Evolutionary conservation across 1,284 basidiomycete genomes (phyloP).

Genomic region (Ganoderma lucidum): DNA sequence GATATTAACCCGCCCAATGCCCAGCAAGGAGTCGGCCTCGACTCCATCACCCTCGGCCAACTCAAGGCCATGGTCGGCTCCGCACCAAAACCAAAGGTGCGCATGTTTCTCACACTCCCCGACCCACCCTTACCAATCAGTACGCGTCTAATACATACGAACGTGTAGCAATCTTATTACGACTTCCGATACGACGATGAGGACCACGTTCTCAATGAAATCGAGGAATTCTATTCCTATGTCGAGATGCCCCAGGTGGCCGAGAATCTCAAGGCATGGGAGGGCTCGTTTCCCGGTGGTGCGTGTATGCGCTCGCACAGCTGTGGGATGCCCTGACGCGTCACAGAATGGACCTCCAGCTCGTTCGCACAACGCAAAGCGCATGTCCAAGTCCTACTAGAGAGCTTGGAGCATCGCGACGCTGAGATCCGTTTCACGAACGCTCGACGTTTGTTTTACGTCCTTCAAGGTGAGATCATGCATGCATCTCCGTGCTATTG

Average conservation of each 20-base stretch:
- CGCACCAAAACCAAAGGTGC: constrained; percentile 80
- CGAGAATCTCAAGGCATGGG: constrained; percentile 90
- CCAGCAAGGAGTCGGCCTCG: constrained; percentile 46
- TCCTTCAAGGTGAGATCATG: constrained; percentile 80
- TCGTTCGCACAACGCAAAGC: constrained; percentile 67
- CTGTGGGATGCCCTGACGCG: constrained; percentile 22
- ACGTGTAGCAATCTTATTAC: constrained; percentile 79
- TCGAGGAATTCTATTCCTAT: constrained; percentile 99
- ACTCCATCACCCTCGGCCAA: constrained; percentile 86
- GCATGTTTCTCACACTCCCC: constrained; percentile 31
- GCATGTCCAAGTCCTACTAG: constrained; percentile 83
- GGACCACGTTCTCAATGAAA: constrained; percentile 93
- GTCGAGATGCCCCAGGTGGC: constrained; percentile 93
- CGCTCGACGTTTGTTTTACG: constrained; percentile 87
- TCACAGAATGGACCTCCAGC: constrained; percentile 81
- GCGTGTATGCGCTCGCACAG: constrained; percentile 39
- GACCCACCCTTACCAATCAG: constrained; percentile 7
- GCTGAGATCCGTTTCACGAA: constrained; percentile 87
- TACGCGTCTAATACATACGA: constrained; percentile 30
- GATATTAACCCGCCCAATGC: constrained; percentile 29
- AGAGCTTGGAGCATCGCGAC: constrained; percentile 86
- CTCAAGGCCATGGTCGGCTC: constrained; percentile 77
- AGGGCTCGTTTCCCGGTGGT: constrained; percentile 83
- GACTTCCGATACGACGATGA: constrained; percentile 96
- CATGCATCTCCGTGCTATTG: neutral